Conservation (phyloP, 1,284 basidiomycete genomes). For the Chondrostereum purpureum region DNA sequence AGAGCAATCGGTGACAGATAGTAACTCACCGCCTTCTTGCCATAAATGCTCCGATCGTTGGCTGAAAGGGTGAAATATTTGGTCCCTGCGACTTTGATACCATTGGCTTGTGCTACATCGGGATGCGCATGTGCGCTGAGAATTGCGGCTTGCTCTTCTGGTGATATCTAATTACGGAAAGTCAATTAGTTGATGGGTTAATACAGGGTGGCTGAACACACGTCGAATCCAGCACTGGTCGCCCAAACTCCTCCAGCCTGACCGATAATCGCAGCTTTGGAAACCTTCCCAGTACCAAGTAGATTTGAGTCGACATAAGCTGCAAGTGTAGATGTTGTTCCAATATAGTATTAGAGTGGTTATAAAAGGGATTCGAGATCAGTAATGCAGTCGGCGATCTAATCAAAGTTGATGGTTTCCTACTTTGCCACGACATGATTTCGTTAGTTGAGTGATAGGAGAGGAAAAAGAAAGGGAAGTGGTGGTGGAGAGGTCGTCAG, state of each 20-base stretch:
- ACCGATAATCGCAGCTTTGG: constrained; percentile 82
- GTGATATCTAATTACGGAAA: constrained; percentile 47
- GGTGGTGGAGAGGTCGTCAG: no score
- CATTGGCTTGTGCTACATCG: constrained; percentile 42
- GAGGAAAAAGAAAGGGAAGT: no score
- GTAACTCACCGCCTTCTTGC: constrained; percentile 70
- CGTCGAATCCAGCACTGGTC: constrained; percentile 63
- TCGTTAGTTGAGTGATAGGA: no score
- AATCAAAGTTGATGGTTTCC: not conserved
- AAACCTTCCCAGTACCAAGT: constrained; percentile 70
- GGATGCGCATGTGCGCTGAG: constrained; percentile 48
- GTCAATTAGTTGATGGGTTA: not conserved
- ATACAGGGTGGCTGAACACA: constrained; percentile 31
- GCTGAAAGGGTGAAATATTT: constrained; percentile 80
- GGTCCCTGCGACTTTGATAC: constrained; percentile 63
- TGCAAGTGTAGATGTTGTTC: no score
- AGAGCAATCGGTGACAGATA: constrained; percentile 4
- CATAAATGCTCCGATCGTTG: constrained; percentile 61
- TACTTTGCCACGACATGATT: no score
- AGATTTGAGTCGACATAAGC: constrained; percentile 88
- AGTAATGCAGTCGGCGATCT: no score
- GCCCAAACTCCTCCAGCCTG: constrained; percentile 89
- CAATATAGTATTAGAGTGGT: constrained; percentile 2
- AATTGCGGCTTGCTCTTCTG: constrained; percentile 72
- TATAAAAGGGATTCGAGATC: not conserved